Conservation (phyloP, 345 rosid species). For the Erucastrum elatum region DNA sequence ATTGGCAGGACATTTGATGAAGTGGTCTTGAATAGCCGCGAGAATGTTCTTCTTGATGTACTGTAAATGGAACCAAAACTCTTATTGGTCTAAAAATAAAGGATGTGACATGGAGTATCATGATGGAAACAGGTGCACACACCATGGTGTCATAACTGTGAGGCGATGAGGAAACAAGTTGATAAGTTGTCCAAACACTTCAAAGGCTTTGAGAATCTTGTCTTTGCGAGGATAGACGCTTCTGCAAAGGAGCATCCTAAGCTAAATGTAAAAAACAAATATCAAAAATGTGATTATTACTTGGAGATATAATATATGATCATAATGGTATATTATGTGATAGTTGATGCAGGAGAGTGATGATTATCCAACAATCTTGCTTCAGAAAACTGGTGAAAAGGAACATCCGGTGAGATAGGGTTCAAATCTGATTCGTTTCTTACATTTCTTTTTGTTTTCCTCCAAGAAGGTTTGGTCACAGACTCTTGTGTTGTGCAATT, state of each 20-base stretch:
- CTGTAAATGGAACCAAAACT: constrained; percentile 40
- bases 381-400: constrained; percentile 65
- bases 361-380: constrained; percentile 65
- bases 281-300: no score
- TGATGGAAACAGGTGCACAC: constrained; percentile 59
- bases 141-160: constrained; percentile 86
- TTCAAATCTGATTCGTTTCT: constrained; percentile 25
- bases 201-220: constrained; percentile 58
- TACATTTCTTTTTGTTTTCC: constrained; percentile 23
- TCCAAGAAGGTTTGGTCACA: background rate
- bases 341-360: no score
- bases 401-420: constrained; percentile 56
- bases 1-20: constrained; percentile 85
- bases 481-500: constrained; percentile 57
- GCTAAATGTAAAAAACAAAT: no score
- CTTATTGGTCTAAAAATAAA: no score
- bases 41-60: constrained; percentile 84
- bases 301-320: constrained; percentile 40
- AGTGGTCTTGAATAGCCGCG: constrained; percentile 66
- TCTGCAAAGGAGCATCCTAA: constrained; percentile 88
- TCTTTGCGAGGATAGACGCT: constrained; percentile 85
- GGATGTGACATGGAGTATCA: constrained; percentile 9
- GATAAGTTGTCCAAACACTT: constrained; percentile 93
- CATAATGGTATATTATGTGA: constrained; percentile 1
- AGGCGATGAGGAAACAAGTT: constrained; percentile 67